Evolutionary conservation across 352 stramenopile genomes (phyloP).

Genomic region (Phytophthora sp.): DNA sequence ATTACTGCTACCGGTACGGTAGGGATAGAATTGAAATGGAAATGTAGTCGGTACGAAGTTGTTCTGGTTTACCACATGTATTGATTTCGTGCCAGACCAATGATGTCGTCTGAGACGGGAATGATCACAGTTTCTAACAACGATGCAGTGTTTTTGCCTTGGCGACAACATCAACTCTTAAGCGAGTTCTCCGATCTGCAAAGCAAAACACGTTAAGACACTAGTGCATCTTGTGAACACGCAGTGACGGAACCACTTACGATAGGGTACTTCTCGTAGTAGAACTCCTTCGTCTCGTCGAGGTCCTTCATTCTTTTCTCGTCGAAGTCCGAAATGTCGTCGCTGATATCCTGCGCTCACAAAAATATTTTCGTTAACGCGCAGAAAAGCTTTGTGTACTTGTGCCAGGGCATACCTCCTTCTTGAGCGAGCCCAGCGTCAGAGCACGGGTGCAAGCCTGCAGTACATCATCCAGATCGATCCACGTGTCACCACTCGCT

Average conservation of each 20-base stretch:
- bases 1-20: constrained; percentile 2
- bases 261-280: constrained; percentile 87
- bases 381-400: neutral
- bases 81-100: neutral
- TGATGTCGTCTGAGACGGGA: neutral
- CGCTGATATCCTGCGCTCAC: constrained; percentile 62
- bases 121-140: constrained; percentile 10
- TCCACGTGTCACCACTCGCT: constrained; percentile 6
- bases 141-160: constrained; percentile 1
- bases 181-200: constrained; percentile 58
- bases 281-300: constrained; percentile 75
- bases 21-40: constrained; percentile 10
- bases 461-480: neutral
- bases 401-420: constrained; percentile 43
- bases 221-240: neutral
- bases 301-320: constrained; percentile 67
- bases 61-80: constrained; percentile 19
- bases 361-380: neutral
- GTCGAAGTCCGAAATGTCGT: constrained; percentile 73
- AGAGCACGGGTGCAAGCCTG: constrained; percentile 81
- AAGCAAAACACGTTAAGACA: constrained; percentile 2
- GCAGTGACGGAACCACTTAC: constrained; percentile 43
- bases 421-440: constrained; percentile 71
- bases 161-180: constrained; percentile 14
- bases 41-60: constrained; percentile 4